These are phyloP conservation scores for Lactifluus pinguis DNA, from an alignment of 768 basidiomycete genomes.

Conservation along the genomic window DNA sequence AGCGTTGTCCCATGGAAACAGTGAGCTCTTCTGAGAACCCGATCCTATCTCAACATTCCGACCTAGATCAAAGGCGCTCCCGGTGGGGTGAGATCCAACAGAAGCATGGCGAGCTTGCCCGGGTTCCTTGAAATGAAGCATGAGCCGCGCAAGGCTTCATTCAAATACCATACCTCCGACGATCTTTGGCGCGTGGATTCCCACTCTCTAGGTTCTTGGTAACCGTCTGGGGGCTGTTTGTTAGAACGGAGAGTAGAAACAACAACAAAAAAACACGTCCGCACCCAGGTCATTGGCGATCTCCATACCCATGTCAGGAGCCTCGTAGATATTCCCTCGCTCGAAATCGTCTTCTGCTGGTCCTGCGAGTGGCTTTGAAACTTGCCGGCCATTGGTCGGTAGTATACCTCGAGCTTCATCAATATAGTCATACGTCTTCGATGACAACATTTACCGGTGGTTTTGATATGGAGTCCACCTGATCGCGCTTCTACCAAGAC, in stretches of 20 bases:
- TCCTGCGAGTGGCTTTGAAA: constrained; percentile 15
- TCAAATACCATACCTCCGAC: constrained; percentile 43
- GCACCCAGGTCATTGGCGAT: constrained; percentile 1
- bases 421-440: background rate
- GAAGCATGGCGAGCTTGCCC: constrained; percentile 76
- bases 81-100: constrained; percentile 42
- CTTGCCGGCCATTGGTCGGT: constrained; percentile 41
- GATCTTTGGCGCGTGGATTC: constrained; percentile 33
- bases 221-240: background rate
- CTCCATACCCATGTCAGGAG: background rate
- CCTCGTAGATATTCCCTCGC: background rate
- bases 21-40: constrained; percentile 56
- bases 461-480: constrained; percentile 34
- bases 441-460: constrained; percentile 24
- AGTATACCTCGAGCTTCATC: constrained; percentile 30
- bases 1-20: constrained; percentile 81
- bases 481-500: constrained; percentile 59
- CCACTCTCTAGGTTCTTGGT: background rate
- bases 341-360: background rate
- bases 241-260: background rate
- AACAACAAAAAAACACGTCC: background rate
- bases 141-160: background rate
- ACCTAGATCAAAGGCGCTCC: constrained; percentile 38
- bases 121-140: constrained; percentile 51
- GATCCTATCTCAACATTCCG: constrained; percentile 31